Percentiles rank a stretch among this genome's conserved stretches.
Conservation (phyloP, 169 alveolate species). For the Plasmodium vinckei region DNA sequence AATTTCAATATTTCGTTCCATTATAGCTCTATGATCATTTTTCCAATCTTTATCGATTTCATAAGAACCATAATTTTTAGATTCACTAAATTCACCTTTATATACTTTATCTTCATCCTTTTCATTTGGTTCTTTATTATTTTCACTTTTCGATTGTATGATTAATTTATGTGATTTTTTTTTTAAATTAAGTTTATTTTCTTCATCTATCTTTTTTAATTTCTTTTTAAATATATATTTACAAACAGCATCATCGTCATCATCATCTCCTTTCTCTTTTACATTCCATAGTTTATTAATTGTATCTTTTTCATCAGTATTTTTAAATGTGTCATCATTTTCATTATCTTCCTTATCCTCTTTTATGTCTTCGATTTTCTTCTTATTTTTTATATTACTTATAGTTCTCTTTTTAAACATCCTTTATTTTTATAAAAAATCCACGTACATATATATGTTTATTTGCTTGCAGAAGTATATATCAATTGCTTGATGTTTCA, state of each 20-base stretch:
- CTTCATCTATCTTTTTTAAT: conserved; percentile 66
- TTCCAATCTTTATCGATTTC: conserved; percentile 86
- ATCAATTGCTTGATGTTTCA: neutral
- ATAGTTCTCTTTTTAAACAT: conserved; percentile 66
- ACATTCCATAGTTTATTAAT: conserved; percentile 6
- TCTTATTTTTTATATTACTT: conserved; percentile 46
- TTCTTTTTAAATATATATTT: conserved; percentile 58
- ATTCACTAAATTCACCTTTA: conserved; percentile 49
- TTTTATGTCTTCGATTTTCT: conserved; percentile 61
- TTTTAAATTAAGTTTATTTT: conserved; percentile 38
- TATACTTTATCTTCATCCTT: conserved; percentile 66
- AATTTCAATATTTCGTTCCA: conserved; percentile 88
- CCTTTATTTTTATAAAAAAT: conserved; percentile 25
- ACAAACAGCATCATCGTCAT: conserved; percentile 70
- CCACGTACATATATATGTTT: conserved; percentile 4
- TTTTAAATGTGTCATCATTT: neutral
- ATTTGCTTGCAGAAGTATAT: neutral
- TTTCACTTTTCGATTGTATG: conserved; percentile 40
- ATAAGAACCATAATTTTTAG: conserved; percentile 79
- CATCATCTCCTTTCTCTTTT: conserved; percentile 24
- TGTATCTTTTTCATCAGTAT: conserved; percentile 10
- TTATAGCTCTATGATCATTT: conserved; percentile 86
- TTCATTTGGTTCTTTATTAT: conserved; percentile 70
- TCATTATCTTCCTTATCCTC: conserved; percentile 31
- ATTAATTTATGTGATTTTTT: conserved; percentile 49